Conservation (phyloP, 176 grass and related monocot species). For the Oryza punctata region DNA sequence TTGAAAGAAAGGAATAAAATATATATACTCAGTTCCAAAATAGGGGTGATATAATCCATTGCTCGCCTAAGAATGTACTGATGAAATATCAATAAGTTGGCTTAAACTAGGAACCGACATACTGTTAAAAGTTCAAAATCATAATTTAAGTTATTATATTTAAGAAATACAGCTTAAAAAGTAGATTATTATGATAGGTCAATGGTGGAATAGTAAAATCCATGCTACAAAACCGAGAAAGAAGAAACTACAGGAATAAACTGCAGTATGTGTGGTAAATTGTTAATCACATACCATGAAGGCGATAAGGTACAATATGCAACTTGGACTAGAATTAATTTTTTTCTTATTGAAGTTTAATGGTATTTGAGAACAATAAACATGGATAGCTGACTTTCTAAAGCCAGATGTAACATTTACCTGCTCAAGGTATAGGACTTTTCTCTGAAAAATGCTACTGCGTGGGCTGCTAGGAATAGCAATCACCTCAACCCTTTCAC, state of each 20-base stretch:
- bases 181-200: neutral
- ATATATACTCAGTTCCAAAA: too few species aligned
- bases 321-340: neutral
- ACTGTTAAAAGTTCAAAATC: neutral
- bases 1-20: too few species aligned
- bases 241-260: constrained; percentile 30
- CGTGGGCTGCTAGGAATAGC: constrained; percentile 76
- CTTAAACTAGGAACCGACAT: constrained; percentile 11
- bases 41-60: too few species aligned
- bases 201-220: neutral
- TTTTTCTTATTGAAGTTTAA: constrained; percentile 18
- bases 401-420: constrained; percentile 41
- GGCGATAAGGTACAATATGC: neutral
- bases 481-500: constrained; percentile 94
- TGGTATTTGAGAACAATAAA: constrained; percentile 20
- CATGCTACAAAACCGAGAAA: neutral
- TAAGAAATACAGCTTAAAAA: neutral
- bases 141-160: neutral
- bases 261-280: neutral
- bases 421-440: constrained; percentile 91
- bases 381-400: neutral
- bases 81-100: neutral
- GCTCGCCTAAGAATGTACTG: too few species aligned
- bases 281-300: constrained; percentile 8
- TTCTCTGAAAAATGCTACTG: constrained; percentile 65